A percentile compares a stretch with the other conserved stretches of the same genome.
These are phyloP conservation scores for Sordariomycetes sp. DNA, from an alignment of 2,329 filamentous ascomycete genomes.

Conservation along the genomic window DNA sequence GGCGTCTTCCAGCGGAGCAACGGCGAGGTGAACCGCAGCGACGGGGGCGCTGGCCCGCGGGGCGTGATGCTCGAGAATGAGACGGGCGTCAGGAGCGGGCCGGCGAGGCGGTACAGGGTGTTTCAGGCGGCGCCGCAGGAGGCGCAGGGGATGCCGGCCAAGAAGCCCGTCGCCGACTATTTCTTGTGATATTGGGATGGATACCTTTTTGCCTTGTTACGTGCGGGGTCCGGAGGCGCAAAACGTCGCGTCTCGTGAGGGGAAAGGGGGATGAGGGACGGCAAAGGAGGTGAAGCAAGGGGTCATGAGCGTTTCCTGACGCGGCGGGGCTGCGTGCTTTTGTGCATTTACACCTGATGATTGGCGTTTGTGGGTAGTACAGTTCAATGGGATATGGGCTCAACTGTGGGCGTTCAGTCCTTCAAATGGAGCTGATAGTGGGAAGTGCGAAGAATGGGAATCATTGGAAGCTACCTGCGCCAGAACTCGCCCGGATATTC, in stretches of 20 bases:
- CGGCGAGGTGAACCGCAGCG: constrained; percentile 52
- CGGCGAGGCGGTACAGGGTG: constrained; percentile 81
- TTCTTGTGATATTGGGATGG: constrained; percentile 46
- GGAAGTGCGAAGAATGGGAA: not conserved
- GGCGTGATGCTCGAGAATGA: constrained; percentile 35
- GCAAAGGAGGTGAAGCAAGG: no score
- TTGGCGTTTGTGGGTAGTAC: not conserved
- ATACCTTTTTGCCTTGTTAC: not conserved
- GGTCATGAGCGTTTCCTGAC: not conserved
- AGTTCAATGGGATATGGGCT: not conserved
- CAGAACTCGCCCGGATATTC: not conserved
- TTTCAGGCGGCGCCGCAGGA: constrained; percentile 97
- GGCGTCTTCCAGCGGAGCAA: constrained; percentile 58
- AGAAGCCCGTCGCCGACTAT: constrained; percentile 96
- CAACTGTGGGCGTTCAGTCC: not conserved
- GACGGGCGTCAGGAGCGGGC: constrained; percentile 41
- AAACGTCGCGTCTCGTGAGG: not conserved
- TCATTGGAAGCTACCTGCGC: not conserved
- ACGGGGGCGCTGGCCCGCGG: constrained; percentile 26
- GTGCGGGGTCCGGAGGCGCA: not conserved
- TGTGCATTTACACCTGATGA: not conserved
- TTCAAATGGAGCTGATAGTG: not conserved
- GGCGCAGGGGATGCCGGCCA: constrained; percentile 92
- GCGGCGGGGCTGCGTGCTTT: not conserved
- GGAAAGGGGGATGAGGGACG: not conserved